Percentiles rank a stretch among this genome's conserved stretches.
Evolutionary conservation across 768 basidiomycete species (phyloP).

Genomic region (Lentinula detonsa): DNA sequence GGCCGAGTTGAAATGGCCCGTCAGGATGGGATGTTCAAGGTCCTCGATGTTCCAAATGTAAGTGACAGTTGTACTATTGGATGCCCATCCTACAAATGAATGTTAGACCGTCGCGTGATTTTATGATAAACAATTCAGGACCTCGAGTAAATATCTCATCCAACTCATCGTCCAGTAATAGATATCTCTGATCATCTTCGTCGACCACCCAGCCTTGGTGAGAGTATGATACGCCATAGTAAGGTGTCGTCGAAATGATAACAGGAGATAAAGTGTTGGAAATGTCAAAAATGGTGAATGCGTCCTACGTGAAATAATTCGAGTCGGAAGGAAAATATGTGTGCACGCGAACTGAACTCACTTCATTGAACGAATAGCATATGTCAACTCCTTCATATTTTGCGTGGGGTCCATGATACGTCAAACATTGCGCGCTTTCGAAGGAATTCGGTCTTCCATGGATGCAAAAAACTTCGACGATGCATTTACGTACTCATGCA

Average conservation of each 20-base stretch:
- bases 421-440: slow-evolving; percentile 21
- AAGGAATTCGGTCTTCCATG: neutral
- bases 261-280: slow-evolving; percentile 14
- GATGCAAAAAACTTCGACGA: neutral
- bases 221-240: slow-evolving; percentile 24
- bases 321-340: neutral
- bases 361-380: slow-evolving; percentile 26
- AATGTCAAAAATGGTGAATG: slow-evolving; percentile 22
- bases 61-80: slow-evolving; percentile 14
- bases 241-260: slow-evolving; percentile 21
- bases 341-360: slow-evolving; percentile 6
- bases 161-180: slow-evolving; percentile 23
- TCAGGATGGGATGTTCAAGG: slow-evolving; percentile 18
- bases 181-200: slow-evolving; percentile 19
- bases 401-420: slow-evolving; percentile 22
- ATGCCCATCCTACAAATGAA: neutral
- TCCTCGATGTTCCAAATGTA: slow-evolving; percentile 25
- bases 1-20: slow-evolving; percentile 21
- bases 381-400: slow-evolving; percentile 21
- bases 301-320: neutral
- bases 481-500: slow-evolving; percentile 16
- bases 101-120: neutral
- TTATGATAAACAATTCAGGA: neutral
- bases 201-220: slow-evolving; percentile 28
- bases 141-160: slow-evolving; percentile 14